Percentiles rank a stretch among this genome's conserved stretches.
These are phyloP conservation scores for Apiospora saccharicola DNA, from an alignment of 2,329 filamentous ascomycete species.

Conservation along the genomic window DNA sequence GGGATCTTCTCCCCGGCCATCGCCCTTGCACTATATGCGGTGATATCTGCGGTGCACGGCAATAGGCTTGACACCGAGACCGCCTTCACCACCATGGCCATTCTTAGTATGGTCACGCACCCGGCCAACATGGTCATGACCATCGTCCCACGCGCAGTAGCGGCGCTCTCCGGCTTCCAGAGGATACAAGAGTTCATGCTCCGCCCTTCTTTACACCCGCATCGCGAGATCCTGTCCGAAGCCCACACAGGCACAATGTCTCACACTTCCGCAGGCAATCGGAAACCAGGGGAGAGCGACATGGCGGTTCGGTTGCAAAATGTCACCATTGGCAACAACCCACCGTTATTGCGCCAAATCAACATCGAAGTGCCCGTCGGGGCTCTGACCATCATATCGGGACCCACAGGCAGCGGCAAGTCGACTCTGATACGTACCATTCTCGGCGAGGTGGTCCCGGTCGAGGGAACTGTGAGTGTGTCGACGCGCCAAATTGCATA, in stretches of 20 bases:
- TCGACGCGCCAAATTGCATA: conserved; percentile 43
- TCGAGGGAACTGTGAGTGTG: conserved; percentile 37
- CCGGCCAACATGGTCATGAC: conserved; percentile 55
- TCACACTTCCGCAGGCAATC: not conserved
- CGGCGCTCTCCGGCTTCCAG: conserved; percentile 44
- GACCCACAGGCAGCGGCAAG: conserved; percentile 39
- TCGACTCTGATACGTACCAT: conserved; percentile 36
- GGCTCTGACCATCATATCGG: conserved; percentile 37
- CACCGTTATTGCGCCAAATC: conserved; percentile 35
- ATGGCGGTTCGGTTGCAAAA: not conserved
- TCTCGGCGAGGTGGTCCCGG: conserved; percentile 32
- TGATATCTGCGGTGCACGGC: conserved; percentile 36
- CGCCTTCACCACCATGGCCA: conserved; percentile 49
- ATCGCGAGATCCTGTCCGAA: not conserved
- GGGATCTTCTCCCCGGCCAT: conserved; percentile 51
- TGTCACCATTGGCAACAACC: conserved; percentile 27
- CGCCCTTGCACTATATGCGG: conserved; percentile 46
- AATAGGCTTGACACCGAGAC: conserved; percentile 43
- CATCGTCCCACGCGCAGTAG: conserved; percentile 44
- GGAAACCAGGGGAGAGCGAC: not conserved
- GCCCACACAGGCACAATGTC: not conserved
- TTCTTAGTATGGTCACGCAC: conserved; percentile 49
- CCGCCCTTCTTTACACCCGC: conserved; percentile 24
- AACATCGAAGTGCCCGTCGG: conserved; percentile 35
- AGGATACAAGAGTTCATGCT: conserved; percentile 48